Evolutionary conservation across 306 rosid genomes (phyloP), one percentile per base, ranked within the genome.

Genomic region (Quercus suber): DNA sequence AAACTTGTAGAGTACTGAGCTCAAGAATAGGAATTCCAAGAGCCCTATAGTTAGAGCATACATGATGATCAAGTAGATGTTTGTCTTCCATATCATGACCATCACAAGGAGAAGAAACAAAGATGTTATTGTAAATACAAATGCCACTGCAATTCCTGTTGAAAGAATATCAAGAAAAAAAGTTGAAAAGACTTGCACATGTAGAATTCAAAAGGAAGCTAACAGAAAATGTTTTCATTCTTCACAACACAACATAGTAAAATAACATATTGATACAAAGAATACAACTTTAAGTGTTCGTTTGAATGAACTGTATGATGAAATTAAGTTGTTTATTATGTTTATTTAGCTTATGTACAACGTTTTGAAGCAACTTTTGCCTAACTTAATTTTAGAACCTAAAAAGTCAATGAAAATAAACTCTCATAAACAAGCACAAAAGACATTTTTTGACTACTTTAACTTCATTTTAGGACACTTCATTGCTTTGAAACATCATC

Each of bases 31-130:
- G 74, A 89, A 77, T 77, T 94, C 98, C 57, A 88, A 78, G 3
- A 84, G 71, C 49, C 88, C 86, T 55, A 91, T 88, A 37, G 88
- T 27, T 7, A 88, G 28, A 71, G 85, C 81, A 31, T 90, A 94
- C 49, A 68, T 31, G 5, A 90, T 75, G 18, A 94, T 27, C 67
- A 12, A 90, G 5, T 55, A 90, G 60, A 94, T 76, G 79, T 85
- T 77, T 5, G 88, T 87, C 71, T 92, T 94, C 97, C 98, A 94
- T 88, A 94, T 92, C 98, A 94, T 79, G 23, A 84, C 72, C 97
- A 94, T 94, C 83, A 92, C 89, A 52, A 94, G 80, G 7, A 89
- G 88, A 1, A 94, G 81, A 25, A 94, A 88, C 1, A 82, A 64
- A 6, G 94, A 94, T 53, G 97, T 94, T 2, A 92, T 86, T 30